Evolutionary conservation across 768 basidiomycete genomes (phyloP).

Genomic region (Serpula lacrymans): DNA sequence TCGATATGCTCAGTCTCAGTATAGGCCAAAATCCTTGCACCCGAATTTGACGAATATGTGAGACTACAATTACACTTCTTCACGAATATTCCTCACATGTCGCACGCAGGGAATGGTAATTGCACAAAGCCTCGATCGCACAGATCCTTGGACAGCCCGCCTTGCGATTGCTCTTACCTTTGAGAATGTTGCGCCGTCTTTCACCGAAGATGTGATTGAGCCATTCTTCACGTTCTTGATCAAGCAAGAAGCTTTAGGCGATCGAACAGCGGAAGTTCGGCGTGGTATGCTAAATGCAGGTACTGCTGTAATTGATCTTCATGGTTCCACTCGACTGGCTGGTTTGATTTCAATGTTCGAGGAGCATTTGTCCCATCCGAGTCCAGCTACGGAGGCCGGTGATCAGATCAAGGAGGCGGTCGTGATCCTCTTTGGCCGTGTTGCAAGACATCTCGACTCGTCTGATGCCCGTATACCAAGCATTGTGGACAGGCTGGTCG

Average conservation of each 20-base stretch:
- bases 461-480: conserved; percentile 73
- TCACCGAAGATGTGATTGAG: conserved; percentile 58
- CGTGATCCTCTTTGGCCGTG: conserved; percentile 89
- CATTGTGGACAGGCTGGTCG: conserved; percentile 83
- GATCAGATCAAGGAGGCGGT: conserved; percentile 95
- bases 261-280: conserved; percentile 77
- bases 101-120: conserved; percentile 83
- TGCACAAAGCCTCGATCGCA: conserved; percentile 75
- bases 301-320: conserved; percentile 74
- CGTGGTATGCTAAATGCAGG: conserved; percentile 87
- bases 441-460: conserved; percentile 81
- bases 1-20: not conserved
- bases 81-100: conserved; percentile 1
- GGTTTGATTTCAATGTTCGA: conserved; percentile 83
- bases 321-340: conserved; percentile 69
- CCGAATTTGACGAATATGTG: conserved; percentile 93
- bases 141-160: conserved; percentile 86
- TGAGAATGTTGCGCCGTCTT: conserved; percentile 60
- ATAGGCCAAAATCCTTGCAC: conserved; percentile 80
- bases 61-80: conserved; percentile 24
- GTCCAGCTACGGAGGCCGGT: conserved; percentile 62
- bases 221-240: conserved; percentile 85
- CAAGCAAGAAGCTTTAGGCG: conserved; percentile 82
- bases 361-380: conserved; percentile 54
- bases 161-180: conserved; percentile 71